Percentiles rank a stretch among this genome's conserved stretches.
These are phyloP conservation scores for Falciphora oryzae DNA, from an alignment of 2,329 filamentous ascomycete species.

Conservation along the genomic window DNA sequence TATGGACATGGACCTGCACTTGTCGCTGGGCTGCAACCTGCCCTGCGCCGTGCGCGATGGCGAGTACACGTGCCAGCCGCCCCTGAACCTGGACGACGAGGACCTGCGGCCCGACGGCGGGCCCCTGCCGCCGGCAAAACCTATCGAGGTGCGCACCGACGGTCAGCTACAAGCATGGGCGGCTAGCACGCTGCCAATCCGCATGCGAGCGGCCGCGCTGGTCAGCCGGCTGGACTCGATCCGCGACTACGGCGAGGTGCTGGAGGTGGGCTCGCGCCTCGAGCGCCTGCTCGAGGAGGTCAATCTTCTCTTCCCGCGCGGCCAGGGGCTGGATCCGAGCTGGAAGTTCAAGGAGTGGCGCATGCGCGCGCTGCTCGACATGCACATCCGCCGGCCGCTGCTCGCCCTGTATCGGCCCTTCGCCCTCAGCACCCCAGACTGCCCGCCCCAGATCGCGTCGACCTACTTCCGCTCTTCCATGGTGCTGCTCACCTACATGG, in stretches of 20 bases:
- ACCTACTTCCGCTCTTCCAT: slow-evolving; percentile 50
- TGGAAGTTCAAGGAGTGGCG: slow-evolving; percentile 47
- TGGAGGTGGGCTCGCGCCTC: slow-evolving; percentile 47
- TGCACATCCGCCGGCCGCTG: slow-evolving; percentile 47
- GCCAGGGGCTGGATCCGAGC: slow-evolving; percentile 34
- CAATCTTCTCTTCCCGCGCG: slow-evolving; percentile 44
- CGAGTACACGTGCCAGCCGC: slow-evolving; percentile 47
- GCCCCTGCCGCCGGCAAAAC: slow-evolving; percentile 41
- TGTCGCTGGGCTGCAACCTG: slow-evolving; percentile 46
- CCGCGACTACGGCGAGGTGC: slow-evolving; percentile 46
- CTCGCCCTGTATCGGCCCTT: slow-evolving; percentile 50
- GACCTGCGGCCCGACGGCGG: slow-evolving; percentile 43
- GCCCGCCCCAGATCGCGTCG: slow-evolving; percentile 44
- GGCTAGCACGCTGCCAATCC: slow-evolving; percentile 41
- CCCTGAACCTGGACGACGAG: slow-evolving; percentile 46
- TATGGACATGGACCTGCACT: slow-evolving; percentile 50
- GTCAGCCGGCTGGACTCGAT: slow-evolving; percentile 46
- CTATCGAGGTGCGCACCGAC: slow-evolving; percentile 47
- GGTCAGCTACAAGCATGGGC: slow-evolving; percentile 50
- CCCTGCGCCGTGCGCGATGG: slow-evolving; percentile 46
- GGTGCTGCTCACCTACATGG: slow-evolving; percentile 48
- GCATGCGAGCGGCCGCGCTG: slow-evolving; percentile 44
- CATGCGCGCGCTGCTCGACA: slow-evolving; percentile 44
- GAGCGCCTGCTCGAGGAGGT: slow-evolving; percentile 50
- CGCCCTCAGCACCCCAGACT: slow-evolving; percentile 44